Evolutionary conservation across 169 alveolate species (phyloP).

Genomic region (Eimeria necatrix): DNA sequence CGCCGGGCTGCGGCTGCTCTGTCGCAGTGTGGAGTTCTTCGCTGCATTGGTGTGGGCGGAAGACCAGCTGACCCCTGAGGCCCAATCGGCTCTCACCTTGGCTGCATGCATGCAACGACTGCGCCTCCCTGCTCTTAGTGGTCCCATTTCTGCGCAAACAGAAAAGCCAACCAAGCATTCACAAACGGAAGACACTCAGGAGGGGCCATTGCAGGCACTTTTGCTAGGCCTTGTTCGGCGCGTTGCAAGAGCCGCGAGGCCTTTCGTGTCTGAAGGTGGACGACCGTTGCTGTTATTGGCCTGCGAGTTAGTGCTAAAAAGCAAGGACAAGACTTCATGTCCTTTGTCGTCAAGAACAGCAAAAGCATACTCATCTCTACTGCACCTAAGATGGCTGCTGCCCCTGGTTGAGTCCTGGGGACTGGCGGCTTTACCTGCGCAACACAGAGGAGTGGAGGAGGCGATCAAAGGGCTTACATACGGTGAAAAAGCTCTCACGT

Average conservation of each 20-base stretch:
- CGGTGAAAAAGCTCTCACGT: not conserved
- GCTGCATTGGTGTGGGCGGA: slow-evolving; percentile 24
- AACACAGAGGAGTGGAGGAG: not conserved
- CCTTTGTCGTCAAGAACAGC: not conserved
- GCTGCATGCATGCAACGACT: slow-evolving; percentile 30
- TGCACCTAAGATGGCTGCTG: slow-evolving; percentile 56
- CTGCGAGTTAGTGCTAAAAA: not conserved
- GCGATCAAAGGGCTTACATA: not conserved
- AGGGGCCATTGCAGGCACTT: not conserved
- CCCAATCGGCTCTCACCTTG: not conserved
- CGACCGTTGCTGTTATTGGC: slow-evolving; percentile 63
- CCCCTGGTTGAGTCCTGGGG: slow-evolving; percentile 54
- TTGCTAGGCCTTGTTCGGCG: slow-evolving; percentile 18
- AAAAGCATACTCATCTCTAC: not conserved
- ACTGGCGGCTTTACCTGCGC: not conserved
- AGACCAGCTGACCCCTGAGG: not conserved
- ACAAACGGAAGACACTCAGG: not conserved
- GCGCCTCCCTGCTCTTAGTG: not conserved
- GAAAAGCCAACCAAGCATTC: too few relatives aligned
- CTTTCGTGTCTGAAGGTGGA: not conserved
- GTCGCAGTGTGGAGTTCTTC: slow-evolving; percentile 7
- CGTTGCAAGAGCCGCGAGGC: slow-evolving; percentile 42
- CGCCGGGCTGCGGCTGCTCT: slow-evolving; percentile 32
- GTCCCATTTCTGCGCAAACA: not conserved
- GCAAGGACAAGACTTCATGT: not conserved